Conservation (phyloP, 2,329 filamentous ascomycete species). For the Metarhizium rileyi region DNA sequence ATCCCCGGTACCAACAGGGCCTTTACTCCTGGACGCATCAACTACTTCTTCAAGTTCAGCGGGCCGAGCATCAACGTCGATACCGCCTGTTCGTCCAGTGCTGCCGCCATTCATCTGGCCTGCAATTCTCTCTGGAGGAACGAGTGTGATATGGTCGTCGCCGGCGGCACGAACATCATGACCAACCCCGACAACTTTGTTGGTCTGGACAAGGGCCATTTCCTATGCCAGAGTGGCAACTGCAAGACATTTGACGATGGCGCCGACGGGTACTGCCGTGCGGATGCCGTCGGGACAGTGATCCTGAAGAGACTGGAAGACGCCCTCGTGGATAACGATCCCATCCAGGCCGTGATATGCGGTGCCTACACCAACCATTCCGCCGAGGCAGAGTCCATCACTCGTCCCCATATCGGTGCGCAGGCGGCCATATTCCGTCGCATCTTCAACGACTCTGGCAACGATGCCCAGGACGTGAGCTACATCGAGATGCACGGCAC, state of each 20-base stretch:
- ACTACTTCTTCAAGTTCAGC: conserved; percentile 65
- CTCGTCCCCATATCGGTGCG: conserved; percentile 67
- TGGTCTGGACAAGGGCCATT: conserved; percentile 65
- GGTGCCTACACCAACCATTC: conserved; percentile 72
- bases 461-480: conserved; percentile 66
- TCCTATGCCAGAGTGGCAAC: conserved; percentile 44
- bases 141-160: conserved; percentile 72
- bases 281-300: conserved; percentile 64
- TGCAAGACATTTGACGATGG: conserved; percentile 70
- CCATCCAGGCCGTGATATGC: conserved; percentile 65
- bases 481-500: conserved; percentile 92
- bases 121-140: conserved; percentile 61
- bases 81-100: conserved; percentile 66
- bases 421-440: conserved; percentile 59
- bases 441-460: conserved; percentile 60
- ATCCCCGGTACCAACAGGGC: conserved; percentile 41
- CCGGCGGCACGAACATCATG: conserved; percentile 66
- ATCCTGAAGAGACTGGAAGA: conserved; percentile 73
- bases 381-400: conserved; percentile 72
- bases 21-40: conserved; percentile 52
- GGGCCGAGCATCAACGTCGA: conserved; percentile 65
- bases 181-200: conserved; percentile 75
- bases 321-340: conserved; percentile 67
- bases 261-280: conserved; percentile 75
- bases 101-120: conserved; percentile 58